Conservation (phyloP, 2,329 filamentous ascomycete species). For the Dendryphion nanum region DNA sequence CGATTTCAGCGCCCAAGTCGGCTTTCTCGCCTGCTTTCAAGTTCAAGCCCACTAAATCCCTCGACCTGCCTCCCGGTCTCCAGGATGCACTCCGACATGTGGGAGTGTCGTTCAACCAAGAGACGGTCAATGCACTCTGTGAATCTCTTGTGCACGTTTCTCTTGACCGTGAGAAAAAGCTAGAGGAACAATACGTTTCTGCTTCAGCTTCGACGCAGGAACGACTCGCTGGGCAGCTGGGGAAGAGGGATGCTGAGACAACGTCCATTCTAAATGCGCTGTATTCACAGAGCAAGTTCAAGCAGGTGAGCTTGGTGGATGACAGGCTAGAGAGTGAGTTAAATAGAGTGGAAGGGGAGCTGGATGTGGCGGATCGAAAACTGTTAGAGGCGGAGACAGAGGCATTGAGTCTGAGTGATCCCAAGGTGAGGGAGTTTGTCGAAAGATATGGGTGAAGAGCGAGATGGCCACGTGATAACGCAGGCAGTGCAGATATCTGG, state of each 20-base stretch:
- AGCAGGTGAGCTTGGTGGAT: slow-evolving; percentile 23
- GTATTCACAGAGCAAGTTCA: slow-evolving; percentile 37
- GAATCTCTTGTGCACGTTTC: slow-evolving; percentile 27
- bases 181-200: slow-evolving; percentile 33
- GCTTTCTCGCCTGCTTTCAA: slow-evolving; percentile 28
- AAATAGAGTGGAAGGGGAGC: slow-evolving; percentile 35
- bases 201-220: slow-evolving; percentile 33
- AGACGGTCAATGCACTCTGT: slow-evolving; percentile 23
- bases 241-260: slow-evolving; percentile 36
- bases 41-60: slow-evolving; percentile 23
- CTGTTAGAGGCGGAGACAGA: slow-evolving; percentile 37
- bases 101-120: slow-evolving; percentile 28
- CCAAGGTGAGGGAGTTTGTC: slow-evolving; percentile 31
- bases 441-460: slow-evolving; percentile 24
- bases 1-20: slow-evolving; percentile 20
- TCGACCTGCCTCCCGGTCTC: slow-evolving; percentile 31
- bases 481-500: too few relatives aligned
- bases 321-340: slow-evolving; percentile 28
- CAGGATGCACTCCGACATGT: slow-evolving; percentile 35
- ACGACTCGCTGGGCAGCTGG: slow-evolving; percentile 34
- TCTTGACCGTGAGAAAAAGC: slow-evolving; percentile 33
- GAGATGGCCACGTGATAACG: too few relatives aligned
- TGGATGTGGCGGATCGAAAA: slow-evolving; percentile 38
- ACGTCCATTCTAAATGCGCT: slow-evolving; percentile 38
- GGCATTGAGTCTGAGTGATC: slow-evolving; percentile 28